phyloP scores from a whole-genome alignment of 2,329 filamentous ascomycete genomes.

The Graphiopsis chlorocephala region DNA sequence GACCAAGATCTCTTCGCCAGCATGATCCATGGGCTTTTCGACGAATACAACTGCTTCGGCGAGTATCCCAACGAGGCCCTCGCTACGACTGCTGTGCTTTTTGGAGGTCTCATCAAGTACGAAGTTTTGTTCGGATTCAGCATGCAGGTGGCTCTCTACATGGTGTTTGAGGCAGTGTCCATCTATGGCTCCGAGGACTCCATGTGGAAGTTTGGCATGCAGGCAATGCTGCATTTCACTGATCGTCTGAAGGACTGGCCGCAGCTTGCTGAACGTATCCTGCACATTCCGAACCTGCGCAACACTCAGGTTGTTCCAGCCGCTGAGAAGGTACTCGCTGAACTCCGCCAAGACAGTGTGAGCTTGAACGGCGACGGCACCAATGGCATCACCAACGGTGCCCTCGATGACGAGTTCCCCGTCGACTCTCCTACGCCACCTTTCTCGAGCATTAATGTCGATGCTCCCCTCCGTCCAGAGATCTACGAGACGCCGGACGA shows the following conservation, averaged over 20 bases:
- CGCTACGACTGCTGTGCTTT: constrained; percentile 91
- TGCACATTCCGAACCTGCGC: constrained; percentile 77
- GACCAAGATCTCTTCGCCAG: constrained; percentile 96
- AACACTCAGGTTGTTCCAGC: constrained; percentile 61
- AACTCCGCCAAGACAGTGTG: constrained; percentile 28
- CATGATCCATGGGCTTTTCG: constrained; percentile 97
- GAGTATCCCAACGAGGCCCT: constrained; percentile 96
- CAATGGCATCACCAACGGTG: constrained; percentile 68
- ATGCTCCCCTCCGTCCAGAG: constrained; percentile 61
- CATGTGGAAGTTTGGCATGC: constrained; percentile 98
- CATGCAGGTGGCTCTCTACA: constrained; percentile 88
- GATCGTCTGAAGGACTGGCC: constrained; percentile 87
- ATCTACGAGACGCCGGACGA: constrained; percentile 79
- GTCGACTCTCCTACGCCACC: constrained; percentile 64
- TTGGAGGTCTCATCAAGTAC: constrained; percentile 93
- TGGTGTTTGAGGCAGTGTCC: constrained; percentile 94
- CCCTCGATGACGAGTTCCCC: constrained; percentile 59
- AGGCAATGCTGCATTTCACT: constrained; percentile 86
- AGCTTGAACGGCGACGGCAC: constrained; percentile 31
- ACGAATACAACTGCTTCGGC: constrained; percentile 92
- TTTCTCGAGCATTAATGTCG: constrained; percentile 76
- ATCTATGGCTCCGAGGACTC: constrained; percentile 78
- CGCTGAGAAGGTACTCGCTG: constrained; percentile 31
- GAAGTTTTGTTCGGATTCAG: constrained; percentile 87
- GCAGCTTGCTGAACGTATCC: constrained; percentile 82